Evolutionary conservation across 1,284 basidiomycete species (phyloP).

Genomic region (Ustilago sp.): DNA sequence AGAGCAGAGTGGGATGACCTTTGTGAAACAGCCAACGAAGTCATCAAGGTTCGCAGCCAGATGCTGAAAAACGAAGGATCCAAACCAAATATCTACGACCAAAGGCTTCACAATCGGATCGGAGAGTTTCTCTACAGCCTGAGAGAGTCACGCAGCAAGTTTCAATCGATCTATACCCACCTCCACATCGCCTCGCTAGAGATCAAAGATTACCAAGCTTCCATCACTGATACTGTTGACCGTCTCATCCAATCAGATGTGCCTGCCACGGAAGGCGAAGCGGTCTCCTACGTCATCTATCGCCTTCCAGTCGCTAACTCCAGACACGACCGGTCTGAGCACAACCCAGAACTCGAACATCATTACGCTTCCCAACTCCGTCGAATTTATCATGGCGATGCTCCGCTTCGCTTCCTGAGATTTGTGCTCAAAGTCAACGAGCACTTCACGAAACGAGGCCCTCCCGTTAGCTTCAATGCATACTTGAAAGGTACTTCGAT

Average conservation of each 20-base stretch:
- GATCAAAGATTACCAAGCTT: not conserved
- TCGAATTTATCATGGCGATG: constrained; percentile 6
- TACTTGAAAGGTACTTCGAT: constrained; percentile 18
- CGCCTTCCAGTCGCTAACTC: not conserved
- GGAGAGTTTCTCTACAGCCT: not conserved
- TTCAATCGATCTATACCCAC: not conserved
- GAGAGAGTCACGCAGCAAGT: not conserved
- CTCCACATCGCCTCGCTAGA: not conserved
- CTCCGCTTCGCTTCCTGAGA: constrained; percentile 10
- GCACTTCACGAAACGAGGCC: not conserved
- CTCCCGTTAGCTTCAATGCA: not conserved
- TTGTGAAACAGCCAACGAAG: too few species aligned
- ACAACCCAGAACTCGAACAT: not conserved
- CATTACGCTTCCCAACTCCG: constrained; percentile 5
- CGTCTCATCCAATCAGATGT: not conserved
- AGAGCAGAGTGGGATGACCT: too few species aligned
- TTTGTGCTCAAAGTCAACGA: not conserved
- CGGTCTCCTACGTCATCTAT: not conserved
- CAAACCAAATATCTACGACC: too few species aligned
- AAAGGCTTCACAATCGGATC: not conserved
- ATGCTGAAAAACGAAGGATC: too few species aligned
- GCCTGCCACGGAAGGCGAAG: not conserved
- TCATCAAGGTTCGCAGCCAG: too few species aligned
- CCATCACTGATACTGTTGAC: not conserved
- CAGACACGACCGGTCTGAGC: not conserved